Conservation (phyloP, 2,329 filamentous ascomycete species). For the Cadophora sp. region DNA sequence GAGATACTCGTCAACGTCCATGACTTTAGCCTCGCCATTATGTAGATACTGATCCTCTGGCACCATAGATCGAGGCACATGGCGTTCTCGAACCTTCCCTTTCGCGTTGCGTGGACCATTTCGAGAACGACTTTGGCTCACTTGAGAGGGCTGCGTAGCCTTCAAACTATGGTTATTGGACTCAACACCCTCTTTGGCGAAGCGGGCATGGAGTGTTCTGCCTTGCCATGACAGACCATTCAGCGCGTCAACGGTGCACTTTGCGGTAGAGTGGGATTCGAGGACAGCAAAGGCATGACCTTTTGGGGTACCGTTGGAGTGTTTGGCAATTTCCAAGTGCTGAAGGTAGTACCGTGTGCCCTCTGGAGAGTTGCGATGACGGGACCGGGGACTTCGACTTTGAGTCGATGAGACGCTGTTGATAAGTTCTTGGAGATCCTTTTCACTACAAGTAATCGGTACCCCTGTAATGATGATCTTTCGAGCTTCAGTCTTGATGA, state of each 20-base stretch:
- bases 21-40: not conserved
- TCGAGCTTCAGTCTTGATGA: slow-evolving; percentile 30
- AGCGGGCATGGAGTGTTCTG: slow-evolving; percentile 16
- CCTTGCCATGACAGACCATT: slow-evolving; percentile 21
- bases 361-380: not conserved
- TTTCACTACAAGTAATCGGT: slow-evolving; percentile 11
- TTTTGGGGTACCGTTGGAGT: slow-evolving; percentile 25
- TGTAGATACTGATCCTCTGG: not conserved
- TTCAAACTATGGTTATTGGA: not conserved
- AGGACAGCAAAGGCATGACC: slow-evolving; percentile 35
- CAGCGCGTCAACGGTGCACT: slow-evolving; percentile 16
- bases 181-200: slow-evolving; percentile 31
- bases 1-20: not conserved
- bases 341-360: slow-evolving; percentile 15
- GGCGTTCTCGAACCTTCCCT: not conserved
- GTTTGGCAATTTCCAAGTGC: slow-evolving; percentile 26
- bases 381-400: slow-evolving; percentile 7
- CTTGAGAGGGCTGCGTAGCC: not conserved
- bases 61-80: not conserved
- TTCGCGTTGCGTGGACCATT: not conserved
- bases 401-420: not conserved
- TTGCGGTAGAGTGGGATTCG: slow-evolving; percentile 24
- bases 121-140: not conserved
- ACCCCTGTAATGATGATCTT: slow-evolving; percentile 38
- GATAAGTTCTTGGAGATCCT: slow-evolving; percentile 26